Percentiles rank a stretch among this genome's conserved stretches.
Evolutionary conservation across 2,329 filamentous ascomycete genomes (phyloP).

Genomic region (Exserohilum rostratum): DNA sequence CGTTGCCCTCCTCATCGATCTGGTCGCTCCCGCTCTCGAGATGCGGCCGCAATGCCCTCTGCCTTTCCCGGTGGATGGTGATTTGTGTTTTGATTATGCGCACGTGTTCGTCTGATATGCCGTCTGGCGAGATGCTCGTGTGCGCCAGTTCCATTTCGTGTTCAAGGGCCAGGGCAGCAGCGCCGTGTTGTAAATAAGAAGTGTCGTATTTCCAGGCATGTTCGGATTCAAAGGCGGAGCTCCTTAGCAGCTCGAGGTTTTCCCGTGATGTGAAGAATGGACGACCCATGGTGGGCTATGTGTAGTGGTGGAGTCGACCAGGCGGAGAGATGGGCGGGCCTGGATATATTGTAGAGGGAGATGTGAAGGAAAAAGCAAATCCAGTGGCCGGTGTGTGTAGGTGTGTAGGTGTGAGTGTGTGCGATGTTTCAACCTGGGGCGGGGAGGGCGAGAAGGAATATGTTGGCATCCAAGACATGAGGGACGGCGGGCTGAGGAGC

Average conservation of each 20-base stretch:
- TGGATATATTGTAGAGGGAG: slow-evolving; percentile 2
- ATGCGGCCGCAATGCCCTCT: slow-evolving; percentile 43
- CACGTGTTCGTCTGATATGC: slow-evolving; percentile 44
- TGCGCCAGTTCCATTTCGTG: slow-evolving; percentile 41
- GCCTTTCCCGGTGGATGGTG: slow-evolving; percentile 43
- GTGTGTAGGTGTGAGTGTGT: not conserved
- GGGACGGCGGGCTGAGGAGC: slow-evolving; percentile 16
- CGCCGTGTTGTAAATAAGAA: slow-evolving; percentile 45
- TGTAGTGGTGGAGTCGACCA: not conserved
- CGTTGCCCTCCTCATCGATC: slow-evolving; percentile 44
- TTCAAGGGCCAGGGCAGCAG: slow-evolving; percentile 43
- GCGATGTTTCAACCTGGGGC: slow-evolving; percentile 4
- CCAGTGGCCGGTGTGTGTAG: not conserved
- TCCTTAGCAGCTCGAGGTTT: slow-evolving; percentile 43
- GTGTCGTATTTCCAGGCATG: slow-evolving; percentile 48
- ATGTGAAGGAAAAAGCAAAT: not conserved
- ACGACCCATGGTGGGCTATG: slow-evolving; percentile 33
- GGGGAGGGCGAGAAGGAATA: slow-evolving; percentile 13
- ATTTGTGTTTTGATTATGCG: slow-evolving; percentile 45
- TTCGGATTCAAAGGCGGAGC: slow-evolving; percentile 47
- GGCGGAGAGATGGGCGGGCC: not conserved
- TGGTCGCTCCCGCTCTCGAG: slow-evolving; percentile 46
- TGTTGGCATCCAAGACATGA: slow-evolving; percentile 11
- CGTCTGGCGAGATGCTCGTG: slow-evolving; percentile 44
- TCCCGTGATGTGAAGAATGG: slow-evolving; percentile 34